These are phyloP conservation scores for Termitomyces bulborhizus DNA, from an alignment of 768 basidiomycete species.

Conservation along the genomic window DNA sequence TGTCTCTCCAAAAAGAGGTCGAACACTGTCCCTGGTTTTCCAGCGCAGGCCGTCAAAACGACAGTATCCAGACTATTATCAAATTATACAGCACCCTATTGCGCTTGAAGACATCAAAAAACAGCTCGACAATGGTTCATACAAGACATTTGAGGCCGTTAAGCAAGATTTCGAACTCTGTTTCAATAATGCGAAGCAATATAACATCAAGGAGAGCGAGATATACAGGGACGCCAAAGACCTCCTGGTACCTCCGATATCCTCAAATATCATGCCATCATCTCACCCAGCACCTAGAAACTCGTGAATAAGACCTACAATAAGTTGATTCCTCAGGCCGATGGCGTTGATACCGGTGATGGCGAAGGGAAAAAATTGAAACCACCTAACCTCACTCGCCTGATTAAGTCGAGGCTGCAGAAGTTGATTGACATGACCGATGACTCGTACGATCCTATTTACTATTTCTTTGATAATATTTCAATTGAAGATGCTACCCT, in stretches of 20 bases:
- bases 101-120: constrained; percentile 87
- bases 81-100: constrained; percentile 72
- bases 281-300: constrained; percentile 31
- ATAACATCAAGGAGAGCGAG: constrained; percentile 72
- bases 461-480: neutral
- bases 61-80: constrained; percentile 84
- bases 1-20: constrained; percentile 43
- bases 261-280: neutral
- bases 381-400: constrained; percentile 53
- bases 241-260: constrained; percentile 52
- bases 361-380: constrained; percentile 49
- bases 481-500: neutral
- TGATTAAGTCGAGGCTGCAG: constrained; percentile 63
- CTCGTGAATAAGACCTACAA: constrained; percentile 41
- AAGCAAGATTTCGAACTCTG: constrained; percentile 70
- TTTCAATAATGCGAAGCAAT: constrained; percentile 77
- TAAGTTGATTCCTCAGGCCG: constrained; percentile 37
- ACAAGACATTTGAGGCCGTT: constrained; percentile 60
- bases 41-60: constrained; percentile 64
- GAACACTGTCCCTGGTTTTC: constrained; percentile 58
- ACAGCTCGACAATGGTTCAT: constrained; percentile 54
- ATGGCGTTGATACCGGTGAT: constrained; percentile 30
- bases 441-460: constrained; percentile 45
- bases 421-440: constrained; percentile 73
- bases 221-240: constrained; percentile 83